These are phyloP conservation scores for Actinomortierella wolfii DNA, from an alignment of 371 early-diverging fungal species.

Conservation along the genomic window DNA sequence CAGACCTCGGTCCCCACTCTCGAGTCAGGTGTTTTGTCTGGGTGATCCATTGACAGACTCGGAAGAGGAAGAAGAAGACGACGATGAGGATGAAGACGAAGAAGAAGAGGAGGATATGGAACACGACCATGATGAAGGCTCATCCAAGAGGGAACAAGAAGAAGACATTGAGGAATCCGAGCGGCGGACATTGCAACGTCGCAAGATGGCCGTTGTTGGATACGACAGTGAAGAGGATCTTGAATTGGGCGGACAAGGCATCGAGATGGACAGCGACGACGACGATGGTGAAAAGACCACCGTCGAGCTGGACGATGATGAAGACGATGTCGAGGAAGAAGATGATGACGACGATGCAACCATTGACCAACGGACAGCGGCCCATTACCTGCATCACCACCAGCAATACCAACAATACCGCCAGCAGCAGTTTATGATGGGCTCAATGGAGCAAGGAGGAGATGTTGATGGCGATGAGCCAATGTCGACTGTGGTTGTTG, in stretches of 20 bases:
- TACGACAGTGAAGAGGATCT: not conserved
- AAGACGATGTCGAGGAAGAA: slow-evolving; percentile 7
- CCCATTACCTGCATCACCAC: no score
- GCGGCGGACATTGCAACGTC: not conserved
- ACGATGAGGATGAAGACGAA: slow-evolving; percentile 10
- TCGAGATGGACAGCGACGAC: not conserved
- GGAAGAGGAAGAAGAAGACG: slow-evolving; percentile 27
- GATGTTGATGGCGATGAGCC: no score
- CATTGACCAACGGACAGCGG: slow-evolving; percentile 1
- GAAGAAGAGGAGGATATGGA: slow-evolving; percentile 42
- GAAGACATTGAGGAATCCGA: slow-evolving; percentile 1
- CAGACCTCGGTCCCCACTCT: slow-evolving; percentile 54
- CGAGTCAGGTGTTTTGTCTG: slow-evolving; percentile 31
- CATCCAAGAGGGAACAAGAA: not conserved
- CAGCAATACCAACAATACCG: no score
- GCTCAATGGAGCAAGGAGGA: no score
- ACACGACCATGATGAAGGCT: slow-evolving; percentile 5
- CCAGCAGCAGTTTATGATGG: no score
- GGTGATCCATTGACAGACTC: slow-evolving; percentile 45
- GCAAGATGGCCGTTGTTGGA: not conserved
- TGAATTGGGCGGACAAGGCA: not conserved
- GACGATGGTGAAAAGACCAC: not conserved
- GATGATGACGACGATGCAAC: slow-evolving; percentile 5
- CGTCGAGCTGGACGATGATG: not conserved
- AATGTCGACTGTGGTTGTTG: not conserved